A percentile compares a stretch with the other conserved stretches of the same genome.
Conservation (phyloP, 2,329 filamentous ascomycete genomes). For the Zymoseptoria passerinii region DNA sequence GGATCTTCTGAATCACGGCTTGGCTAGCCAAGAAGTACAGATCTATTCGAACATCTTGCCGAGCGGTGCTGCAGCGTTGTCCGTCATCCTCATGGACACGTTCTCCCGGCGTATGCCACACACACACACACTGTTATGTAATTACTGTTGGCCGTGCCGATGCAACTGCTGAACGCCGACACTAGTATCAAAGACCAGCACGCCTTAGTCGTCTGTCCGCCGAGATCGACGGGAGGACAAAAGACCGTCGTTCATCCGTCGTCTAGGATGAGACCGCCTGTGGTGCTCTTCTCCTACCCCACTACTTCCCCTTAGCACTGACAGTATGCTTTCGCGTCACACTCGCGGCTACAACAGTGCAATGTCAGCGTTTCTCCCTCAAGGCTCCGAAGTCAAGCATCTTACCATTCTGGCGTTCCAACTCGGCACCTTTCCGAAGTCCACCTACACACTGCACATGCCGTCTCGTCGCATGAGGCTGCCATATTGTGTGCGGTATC, state of each 20-base stretch:
- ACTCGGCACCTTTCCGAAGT: constrained; percentile 5
- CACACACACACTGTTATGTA: no score
- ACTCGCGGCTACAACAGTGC: constrained; percentile 7
- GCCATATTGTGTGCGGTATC: not conserved
- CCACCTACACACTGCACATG: constrained; percentile 12
- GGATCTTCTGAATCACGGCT: no score
- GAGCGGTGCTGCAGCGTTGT: no score
- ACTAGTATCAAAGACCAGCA: not conserved
- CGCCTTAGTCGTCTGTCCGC: not conserved
- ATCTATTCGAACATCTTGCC: no score
- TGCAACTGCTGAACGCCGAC: no score
- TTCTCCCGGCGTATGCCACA: no score
- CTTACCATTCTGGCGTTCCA: constrained; percentile 5
- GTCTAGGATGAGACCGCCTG: no score
- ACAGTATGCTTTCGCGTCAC: constrained; percentile 15
- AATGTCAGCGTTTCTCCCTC: not conserved
- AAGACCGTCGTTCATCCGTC: not conserved
- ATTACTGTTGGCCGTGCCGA: no score
- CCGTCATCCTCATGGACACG: no score
- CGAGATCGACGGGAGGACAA: not conserved
- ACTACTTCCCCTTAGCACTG: constrained; percentile 2
- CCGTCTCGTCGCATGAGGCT: constrained; percentile 9
- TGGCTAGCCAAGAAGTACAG: no score
- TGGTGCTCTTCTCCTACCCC: not conserved
- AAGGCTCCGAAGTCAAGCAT: not conserved